Conservation (phyloP, 2,329 filamentous ascomycete genomes). For the Aspergillaceae sp. region DNA sequence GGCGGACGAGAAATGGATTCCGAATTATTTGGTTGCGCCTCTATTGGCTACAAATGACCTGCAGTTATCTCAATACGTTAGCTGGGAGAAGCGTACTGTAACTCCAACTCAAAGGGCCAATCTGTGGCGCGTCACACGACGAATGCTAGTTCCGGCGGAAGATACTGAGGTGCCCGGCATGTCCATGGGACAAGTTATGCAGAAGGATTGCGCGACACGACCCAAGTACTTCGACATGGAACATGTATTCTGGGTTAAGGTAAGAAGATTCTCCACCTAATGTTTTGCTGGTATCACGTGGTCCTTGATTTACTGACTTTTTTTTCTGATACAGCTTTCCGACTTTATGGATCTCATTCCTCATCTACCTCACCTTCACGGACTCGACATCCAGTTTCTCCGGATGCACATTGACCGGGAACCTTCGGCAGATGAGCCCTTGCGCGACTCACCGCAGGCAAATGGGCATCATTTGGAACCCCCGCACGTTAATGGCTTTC, state of each 20-base stretch:
- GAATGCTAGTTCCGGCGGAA: constrained; percentile 37
- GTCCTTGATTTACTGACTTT: not conserved
- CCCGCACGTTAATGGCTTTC: constrained; percentile 9
- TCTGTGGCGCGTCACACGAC: constrained; percentile 40
- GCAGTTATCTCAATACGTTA: constrained; percentile 40
- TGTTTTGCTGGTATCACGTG: not conserved
- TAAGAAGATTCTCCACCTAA: constrained; percentile 15
- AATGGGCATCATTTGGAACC: constrained; percentile 25
- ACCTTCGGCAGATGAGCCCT: constrained; percentile 14
- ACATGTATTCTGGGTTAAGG: constrained; percentile 45
- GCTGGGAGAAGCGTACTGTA: constrained; percentile 38
- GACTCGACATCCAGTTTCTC: constrained; percentile 30
- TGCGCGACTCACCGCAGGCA: constrained; percentile 13
- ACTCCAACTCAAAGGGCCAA: constrained; percentile 37
- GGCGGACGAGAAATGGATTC: constrained; percentile 40
- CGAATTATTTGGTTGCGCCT: constrained; percentile 42
- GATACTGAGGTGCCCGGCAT: constrained; percentile 29
- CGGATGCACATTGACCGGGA: constrained; percentile 36
- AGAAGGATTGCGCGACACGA: constrained; percentile 35
- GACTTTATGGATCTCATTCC: constrained; percentile 44
- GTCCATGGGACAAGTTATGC: constrained; percentile 31
- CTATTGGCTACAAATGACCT: constrained; percentile 43
- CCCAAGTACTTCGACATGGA: constrained; percentile 43
- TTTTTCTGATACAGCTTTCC: constrained; percentile 28
- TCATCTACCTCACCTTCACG: constrained; percentile 40